These are phyloP conservation scores for Globisporangium echinulatum DNA, from an alignment of 352 stramenopile species.

Conservation along the genomic window DNA sequence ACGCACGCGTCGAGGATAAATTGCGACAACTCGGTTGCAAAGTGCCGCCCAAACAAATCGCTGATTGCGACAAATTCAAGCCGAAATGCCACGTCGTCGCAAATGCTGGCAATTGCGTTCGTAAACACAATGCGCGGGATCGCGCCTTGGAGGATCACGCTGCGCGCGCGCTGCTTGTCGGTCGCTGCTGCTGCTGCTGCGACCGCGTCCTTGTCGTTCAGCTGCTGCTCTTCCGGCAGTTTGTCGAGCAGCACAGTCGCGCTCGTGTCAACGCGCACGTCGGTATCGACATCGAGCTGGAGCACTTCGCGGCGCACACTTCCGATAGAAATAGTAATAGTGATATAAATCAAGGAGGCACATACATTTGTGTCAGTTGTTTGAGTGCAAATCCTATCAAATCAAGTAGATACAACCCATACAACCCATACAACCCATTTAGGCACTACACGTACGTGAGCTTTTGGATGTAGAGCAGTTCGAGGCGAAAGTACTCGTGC, in stretches of 20 bases:
- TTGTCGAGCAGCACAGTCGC: conserved; percentile 52
- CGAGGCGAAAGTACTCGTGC: conserved; percentile 88
- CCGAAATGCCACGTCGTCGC: conserved; percentile 58
- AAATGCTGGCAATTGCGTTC: conserved; percentile 59
- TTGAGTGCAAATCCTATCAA: too few relatives aligned
- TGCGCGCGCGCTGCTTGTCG: conserved; percentile 54
- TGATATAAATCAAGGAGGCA: too few relatives aligned
- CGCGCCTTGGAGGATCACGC: conserved; percentile 68
- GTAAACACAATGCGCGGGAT: conserved; percentile 82
- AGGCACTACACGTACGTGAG: conserved; percentile 26
- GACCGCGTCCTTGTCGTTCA: conserved; percentile 7
- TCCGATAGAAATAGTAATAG: too few relatives aligned
- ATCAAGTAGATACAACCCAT: neutral
- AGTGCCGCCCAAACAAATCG: conserved; percentile 59
- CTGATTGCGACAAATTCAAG: conserved; percentile 73
- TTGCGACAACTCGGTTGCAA: conserved; percentile 55
- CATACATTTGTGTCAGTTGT: too few relatives aligned
- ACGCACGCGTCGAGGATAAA: conserved; percentile 64
- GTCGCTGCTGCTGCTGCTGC: conserved; percentile 21
- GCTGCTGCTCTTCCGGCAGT: conserved; percentile 45
- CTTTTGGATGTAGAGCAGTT: conserved; percentile 90
- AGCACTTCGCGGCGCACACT: conserved; percentile 73
- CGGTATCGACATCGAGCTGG: conserved; percentile 49
- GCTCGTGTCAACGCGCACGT: conserved; percentile 13
- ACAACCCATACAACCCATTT: neutral